Base-by-base conservation (phyloP, 441 rosid species). In the Gossypium gossypioides region DNA sequence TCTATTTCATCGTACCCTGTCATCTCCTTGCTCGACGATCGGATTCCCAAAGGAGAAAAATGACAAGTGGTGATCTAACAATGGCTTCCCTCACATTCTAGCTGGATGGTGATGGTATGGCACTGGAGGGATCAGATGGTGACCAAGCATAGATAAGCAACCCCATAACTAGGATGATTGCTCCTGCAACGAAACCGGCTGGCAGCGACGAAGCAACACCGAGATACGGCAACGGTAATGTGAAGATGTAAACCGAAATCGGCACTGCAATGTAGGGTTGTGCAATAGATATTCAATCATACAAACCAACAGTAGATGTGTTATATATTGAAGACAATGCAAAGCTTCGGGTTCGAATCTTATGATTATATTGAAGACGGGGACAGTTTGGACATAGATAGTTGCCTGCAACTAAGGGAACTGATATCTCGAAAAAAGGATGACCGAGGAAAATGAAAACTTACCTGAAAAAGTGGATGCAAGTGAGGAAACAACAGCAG, bases 401-500 rank as follows among this genome's bases (percentile, higher is more conserved):
- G 46, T 32, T 32, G 48, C 9, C 5, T 16, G 25, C 52, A 46
- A 46, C 52, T 46, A 46, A 46, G 52, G 9, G 42, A 68, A 18
- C n/a, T 5, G 27, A 16, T 54, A 52, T 9, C 27, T 6, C 42
- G 9, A 34, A 19, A 24, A 57, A 37, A 15, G 42, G 24, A 58
- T 29, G 6, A 37, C 18, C 13, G 2, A 10, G 58, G n/a, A 13
- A 18, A 16, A 50, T 37, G 56, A 61, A 32, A 65, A 44, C 69
- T 27, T 81, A 91, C 98, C 98, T 75, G 97, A 93, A 79, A 93
- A 83, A 48, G 97, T 91, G 16, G 95, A 89, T 72, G 98, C 94
- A 54, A 93, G 97, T 46, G 84, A 89, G 55, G 98, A 91, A 55
- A 89, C 93, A 73, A 93, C 84, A 0, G 98, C 98, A 0, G 98